phyloP scores from a whole-genome alignment of 1,284 basidiomycete genomes.

The Leucoagaricus sp. region DNA sequence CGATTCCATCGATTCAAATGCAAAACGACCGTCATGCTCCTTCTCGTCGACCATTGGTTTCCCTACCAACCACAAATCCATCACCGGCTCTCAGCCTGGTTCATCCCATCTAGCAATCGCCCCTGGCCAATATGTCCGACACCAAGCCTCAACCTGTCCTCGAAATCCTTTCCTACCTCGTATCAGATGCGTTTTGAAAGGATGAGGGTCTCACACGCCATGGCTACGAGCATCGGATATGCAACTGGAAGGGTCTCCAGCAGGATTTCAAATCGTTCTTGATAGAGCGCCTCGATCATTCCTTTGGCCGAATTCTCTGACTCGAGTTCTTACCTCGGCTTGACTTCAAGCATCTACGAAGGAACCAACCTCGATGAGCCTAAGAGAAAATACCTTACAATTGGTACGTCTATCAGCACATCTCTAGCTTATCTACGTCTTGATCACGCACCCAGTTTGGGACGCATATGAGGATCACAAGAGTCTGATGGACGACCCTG shows the following conservation, averaged over 20 bases:
- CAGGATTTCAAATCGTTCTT: neutral
- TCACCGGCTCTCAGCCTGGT: neutral
- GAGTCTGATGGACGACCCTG: neutral
- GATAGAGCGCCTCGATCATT: neutral
- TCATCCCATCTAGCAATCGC: neutral
- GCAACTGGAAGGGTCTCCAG: neutral
- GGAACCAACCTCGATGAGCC: neutral
- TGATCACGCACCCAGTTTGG: conserved; percentile 8
- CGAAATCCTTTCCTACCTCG: conserved; percentile 8
- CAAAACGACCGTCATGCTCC: no score
- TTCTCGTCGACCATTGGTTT: no score
- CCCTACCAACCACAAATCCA: neutral
- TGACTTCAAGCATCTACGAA: conserved; percentile 8
- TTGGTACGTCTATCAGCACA: neutral
- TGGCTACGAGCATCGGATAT: neutral
- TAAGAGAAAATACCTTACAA: conserved; percentile 1
- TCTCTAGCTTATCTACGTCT: neutral
- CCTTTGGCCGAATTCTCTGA: neutral
- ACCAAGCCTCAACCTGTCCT: neutral
- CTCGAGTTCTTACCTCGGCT: no score
- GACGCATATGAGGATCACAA: conserved; percentile 12
- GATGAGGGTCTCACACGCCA: neutral
- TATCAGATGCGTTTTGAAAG: neutral
- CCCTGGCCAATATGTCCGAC: neutral
- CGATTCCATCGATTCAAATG: no score